Conservation (phyloP, 768 basidiomycete species). For the Hericium erinaceus region DNA sequence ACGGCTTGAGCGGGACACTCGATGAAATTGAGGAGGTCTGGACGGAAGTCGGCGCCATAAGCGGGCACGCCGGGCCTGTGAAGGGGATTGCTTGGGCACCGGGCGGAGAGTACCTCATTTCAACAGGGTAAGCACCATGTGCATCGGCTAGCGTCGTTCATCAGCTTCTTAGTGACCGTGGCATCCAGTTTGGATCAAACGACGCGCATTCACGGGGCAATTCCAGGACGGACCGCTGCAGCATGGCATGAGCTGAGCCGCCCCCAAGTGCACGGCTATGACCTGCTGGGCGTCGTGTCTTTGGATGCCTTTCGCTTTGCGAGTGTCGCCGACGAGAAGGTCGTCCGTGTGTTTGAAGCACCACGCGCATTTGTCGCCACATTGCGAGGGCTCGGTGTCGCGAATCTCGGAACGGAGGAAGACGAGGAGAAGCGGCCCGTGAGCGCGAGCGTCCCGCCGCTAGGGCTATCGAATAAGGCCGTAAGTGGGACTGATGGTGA, state of each 20-base stretch:
- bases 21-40: conserved; percentile 38
- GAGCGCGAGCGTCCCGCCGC: conserved; percentile 84
- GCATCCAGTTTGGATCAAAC: conserved; percentile 76
- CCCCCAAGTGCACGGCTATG: conserved; percentile 96
- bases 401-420: conserved; percentile 38
- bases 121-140: conserved; percentile 53
- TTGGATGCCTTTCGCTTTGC: conserved; percentile 71
- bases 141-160: not conserved
- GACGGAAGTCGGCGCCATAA: conserved; percentile 69
- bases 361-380: conserved; percentile 69
- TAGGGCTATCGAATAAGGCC: conserved; percentile 93
- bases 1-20: not conserved
- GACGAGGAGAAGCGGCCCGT: conserved; percentile 55
- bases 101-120: conserved; percentile 75
- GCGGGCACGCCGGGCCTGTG: conserved; percentile 79
- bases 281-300: conserved; percentile 73
- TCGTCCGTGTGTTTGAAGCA: conserved; percentile 88
- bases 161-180: not conserved
- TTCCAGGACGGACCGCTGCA: conserved; percentile 19
- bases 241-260: conserved; percentile 84
- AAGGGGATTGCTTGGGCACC: conserved; percentile 83
- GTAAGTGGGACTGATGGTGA: conserved; percentile 48
- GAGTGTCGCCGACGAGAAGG: conserved; percentile 94
- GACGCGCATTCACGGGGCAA: conserved; percentile 73
- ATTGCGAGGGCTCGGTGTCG: conserved; percentile 41